Base-by-base conservation (phyloP, 108 stramenopile species). In the Chaetoceros tenuissimus region DNA sequence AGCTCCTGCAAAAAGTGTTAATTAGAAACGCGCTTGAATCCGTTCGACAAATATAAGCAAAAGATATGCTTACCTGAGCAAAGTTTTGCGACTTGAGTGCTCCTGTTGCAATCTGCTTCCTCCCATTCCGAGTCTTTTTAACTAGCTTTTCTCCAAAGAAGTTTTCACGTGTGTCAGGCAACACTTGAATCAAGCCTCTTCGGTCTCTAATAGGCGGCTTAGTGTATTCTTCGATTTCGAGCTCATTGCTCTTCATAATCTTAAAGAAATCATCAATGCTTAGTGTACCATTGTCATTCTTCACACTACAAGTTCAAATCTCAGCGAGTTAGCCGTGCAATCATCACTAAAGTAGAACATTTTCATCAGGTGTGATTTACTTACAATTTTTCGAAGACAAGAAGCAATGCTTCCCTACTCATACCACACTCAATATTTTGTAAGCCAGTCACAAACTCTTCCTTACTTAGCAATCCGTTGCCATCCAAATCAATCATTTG, bases 61-160 rank as follows among this genome's bases (percentile, higher is more conserved):
- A n/a, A n/a, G n/a, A n/a, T n/a, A n/a, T n/a, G n/a, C n/a, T n/a
- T n/a, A n/a, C n/a, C 5, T 13, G 3, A 3, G 56, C 48, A 49
- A 49, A 49, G 18, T 49, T 24, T n/a, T 49, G 48, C 7, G 19
- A 20, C 53, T 49, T 49, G 17, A 25, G 7, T n/a, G 30, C 53
- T 26, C 29, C 53, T 20, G 30, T 17, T 28, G 21, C 22, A 29
- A 20, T 16, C 5, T n/a, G 53, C 3, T 26, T 55, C 13, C 18
- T 20, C 18, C 18, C 53, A 3, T 16, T 16, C 17, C 3, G 3
- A 21, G 16, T n/a, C 53, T 28, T 18, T 25, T 27, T 51, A 57
- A 21, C 46, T 26, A 88, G 34, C 10, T 51, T 63, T 51, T 82
- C 76, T 10, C 87, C 82, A 79, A 82, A 88, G 63, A 78, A 84